Percentiles rank a stretch among this genome's conserved stretches.
phyloP scores from a whole-genome alignment of 768 basidiomycete species.

The Leccinum disarticulatum region DNA sequence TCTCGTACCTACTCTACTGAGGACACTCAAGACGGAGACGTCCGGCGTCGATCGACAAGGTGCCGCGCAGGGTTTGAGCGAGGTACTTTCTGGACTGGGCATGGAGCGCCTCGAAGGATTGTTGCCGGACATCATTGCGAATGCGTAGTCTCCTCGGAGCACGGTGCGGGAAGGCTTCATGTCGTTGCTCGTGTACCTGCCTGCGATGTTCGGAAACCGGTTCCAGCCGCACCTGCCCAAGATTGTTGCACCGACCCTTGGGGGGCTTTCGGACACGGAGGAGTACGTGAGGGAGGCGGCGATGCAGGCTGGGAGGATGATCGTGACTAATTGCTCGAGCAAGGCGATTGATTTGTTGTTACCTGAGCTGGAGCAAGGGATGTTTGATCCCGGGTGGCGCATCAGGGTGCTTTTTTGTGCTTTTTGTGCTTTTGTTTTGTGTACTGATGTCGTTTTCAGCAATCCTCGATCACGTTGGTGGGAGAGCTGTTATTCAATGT shows the following conservation, averaged over 20 bases:
- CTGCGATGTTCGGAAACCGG: slow-evolving; percentile 92
- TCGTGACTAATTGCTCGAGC: slow-evolving; percentile 89
- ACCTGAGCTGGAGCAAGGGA: slow-evolving; percentile 90
- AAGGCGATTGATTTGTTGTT: slow-evolving; percentile 92
- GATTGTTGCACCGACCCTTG: slow-evolving; percentile 90
- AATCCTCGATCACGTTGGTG: slow-evolving; percentile 93
- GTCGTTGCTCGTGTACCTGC: slow-evolving; percentile 94
- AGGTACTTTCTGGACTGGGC: slow-evolving; percentile 94
- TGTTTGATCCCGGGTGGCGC: slow-evolving; percentile 95
- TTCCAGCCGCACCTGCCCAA: slow-evolving; percentile 96
- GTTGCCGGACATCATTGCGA: slow-evolving; percentile 90
- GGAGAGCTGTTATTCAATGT: slow-evolving; percentile 97
- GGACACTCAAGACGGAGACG: slow-evolving; percentile 87
- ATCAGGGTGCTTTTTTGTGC: slow-evolving; percentile 67
- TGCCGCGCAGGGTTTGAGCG: slow-evolving; percentile 94
- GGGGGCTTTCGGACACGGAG: slow-evolving; percentile 87
- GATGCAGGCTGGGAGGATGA: slow-evolving; percentile 98
- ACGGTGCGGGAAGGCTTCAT: slow-evolving; percentile 98
- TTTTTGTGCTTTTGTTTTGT: not conserved
- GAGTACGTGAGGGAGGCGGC: slow-evolving; percentile 97
- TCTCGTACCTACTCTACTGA: slow-evolving; percentile 83
- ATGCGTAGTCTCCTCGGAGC: slow-evolving; percentile 83
- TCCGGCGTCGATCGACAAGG: slow-evolving; percentile 97
- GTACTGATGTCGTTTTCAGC: slow-evolving; percentile 41
- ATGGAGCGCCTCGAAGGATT: slow-evolving; percentile 95